Base-by-base conservation (phyloP, 768 basidiomycete genomes). In the Lanmaoa rubissima region DNA sequence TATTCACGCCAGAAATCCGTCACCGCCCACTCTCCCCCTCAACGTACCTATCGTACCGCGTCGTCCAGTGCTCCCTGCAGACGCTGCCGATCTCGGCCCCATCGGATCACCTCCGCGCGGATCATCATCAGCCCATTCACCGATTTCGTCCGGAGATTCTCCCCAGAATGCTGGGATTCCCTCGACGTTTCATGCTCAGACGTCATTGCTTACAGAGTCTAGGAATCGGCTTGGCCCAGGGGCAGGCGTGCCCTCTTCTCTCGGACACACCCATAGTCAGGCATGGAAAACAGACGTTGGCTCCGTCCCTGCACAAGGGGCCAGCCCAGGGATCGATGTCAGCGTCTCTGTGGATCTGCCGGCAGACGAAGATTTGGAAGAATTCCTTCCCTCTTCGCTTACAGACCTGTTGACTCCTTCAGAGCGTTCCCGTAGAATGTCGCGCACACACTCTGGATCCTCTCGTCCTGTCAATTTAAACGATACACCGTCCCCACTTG, bases 351-450 rank as follows among this genome's bases (percentile, higher is more conserved):
- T 45, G 43, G 81, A 82, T 8, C 39, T 62, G 13, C 40, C 49
- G 5, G 41, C 48, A 28, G 89, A 88, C 48, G 92, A 86, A 44
- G 91, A 94, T 61, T 67, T 92, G 47, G 92, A 94, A 66, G 94
- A 94, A 54, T 90, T 98, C 69, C 70, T 98, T 32, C 96, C 96
- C 0, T 86, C 90, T 53, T 91, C 88, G 5, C 75, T 98, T 46
- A 92, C 86, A 28, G 95, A 98, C 58, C 78, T 98, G 8, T 76
- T 98, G 46, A 96, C 94, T 0, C 91, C 92, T 0, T 88, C 87
- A 62, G 96, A 98, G 73, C 81, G 87, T 60, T 88, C 83, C 34
- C 78, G 95, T 34, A 77, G 94, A 43, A 86, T 92, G 82, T 90
- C 88, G 32, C 80, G 92, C 48, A 86, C 85, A n/a, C 84, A 82